Conservation (phyloP, 257 asterid species). For the Solanum raphanifolium region DNA sequence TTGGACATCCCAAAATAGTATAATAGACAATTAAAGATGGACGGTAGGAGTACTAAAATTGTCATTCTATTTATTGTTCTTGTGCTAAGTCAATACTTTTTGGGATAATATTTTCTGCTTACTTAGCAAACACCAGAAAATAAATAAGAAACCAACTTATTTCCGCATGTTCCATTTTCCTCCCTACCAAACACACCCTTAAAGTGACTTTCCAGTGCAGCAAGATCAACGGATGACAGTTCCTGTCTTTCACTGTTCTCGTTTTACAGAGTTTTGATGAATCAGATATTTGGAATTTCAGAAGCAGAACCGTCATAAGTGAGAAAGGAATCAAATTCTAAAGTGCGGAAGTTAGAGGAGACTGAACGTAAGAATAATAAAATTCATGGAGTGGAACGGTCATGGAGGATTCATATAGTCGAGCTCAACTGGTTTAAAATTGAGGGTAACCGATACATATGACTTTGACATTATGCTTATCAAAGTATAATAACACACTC, state of each 20-base stretch:
- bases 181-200: not conserved
- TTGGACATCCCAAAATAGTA: no score
- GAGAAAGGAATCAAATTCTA: not conserved
- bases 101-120: not conserved
- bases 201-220: not conserved
- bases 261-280: not conserved
- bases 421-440: not conserved
- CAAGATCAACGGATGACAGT: not conserved
- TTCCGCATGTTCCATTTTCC: not conserved
- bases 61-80: not conserved
- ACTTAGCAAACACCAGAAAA: not conserved
- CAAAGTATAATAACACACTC: not conserved
- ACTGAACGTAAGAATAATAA: not conserved
- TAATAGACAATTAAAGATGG: not conserved
- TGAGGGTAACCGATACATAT: not conserved
- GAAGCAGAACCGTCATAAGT: not conserved
- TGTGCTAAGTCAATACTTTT: not conserved
- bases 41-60: no score
- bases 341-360: not conserved
- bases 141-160: not conserved
- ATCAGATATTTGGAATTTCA: not conserved
- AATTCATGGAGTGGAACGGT: not conserved
- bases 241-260: not conserved
- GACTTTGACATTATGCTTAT: not conserved
- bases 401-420: not conserved